These are phyloP conservation scores for Neurospora sp. DNA, from an alignment of 2,329 filamentous ascomycete genomes.

Conservation along the genomic window DNA sequence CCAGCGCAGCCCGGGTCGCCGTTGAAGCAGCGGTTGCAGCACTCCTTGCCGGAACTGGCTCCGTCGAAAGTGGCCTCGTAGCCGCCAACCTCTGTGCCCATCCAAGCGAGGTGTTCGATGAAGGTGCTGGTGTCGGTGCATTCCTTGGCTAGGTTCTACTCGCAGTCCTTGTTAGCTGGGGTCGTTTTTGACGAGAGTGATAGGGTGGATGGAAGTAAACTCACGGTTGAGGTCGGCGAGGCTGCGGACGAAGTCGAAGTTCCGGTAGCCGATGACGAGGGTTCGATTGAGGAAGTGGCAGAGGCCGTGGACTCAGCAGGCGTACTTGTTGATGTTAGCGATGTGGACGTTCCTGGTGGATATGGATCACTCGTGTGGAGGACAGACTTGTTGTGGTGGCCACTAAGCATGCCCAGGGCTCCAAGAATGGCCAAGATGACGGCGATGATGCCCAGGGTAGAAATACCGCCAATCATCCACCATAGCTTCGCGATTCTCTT, in stretches of 20 bases:
- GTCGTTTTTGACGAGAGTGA: not conserved
- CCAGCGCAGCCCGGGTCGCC: constrained; percentile 10
- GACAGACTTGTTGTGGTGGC: constrained; percentile 6
- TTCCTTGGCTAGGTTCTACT: not conserved
- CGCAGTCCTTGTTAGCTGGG: not conserved
- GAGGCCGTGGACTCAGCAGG: not conserved
- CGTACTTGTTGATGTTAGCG: constrained; percentile 3
- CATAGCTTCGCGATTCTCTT: constrained; percentile 6
- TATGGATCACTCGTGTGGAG: not conserved
- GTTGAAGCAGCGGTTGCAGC: constrained; percentile 12
- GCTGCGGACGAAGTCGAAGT: not conserved
- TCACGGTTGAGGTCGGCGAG: constrained; percentile 2
- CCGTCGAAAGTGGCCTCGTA: constrained; percentile 5
- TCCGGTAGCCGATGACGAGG: not conserved
- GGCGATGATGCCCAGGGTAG: constrained; percentile 10
- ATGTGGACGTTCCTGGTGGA: not conserved
- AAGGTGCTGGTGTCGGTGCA: constrained; percentile 8
- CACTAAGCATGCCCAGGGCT: constrained; percentile 11
- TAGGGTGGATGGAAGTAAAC: not conserved
- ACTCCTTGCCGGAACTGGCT: constrained; percentile 5
- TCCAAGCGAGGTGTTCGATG: constrained; percentile 7
- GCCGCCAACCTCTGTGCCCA: constrained; percentile 2
- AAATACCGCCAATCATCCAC: constrained; percentile 11
- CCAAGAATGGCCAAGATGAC: constrained; percentile 17
- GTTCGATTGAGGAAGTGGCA: not conserved